Base-by-base conservation (phyloP, 768 basidiomycete species). In the Hypholoma sublateritium region DNA sequence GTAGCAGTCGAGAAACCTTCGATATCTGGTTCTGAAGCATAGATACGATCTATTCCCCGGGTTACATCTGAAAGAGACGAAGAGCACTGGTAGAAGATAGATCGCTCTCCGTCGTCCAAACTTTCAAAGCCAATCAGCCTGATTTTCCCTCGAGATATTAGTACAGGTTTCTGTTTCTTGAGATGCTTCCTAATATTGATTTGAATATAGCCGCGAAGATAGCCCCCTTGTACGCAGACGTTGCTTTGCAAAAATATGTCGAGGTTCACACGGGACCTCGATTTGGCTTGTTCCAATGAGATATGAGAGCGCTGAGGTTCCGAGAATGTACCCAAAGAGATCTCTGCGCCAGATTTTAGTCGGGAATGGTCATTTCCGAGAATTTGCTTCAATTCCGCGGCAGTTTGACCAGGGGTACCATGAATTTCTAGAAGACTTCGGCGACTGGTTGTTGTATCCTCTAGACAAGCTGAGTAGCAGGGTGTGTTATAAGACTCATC, bases 71-170 rank as follows among this genome's bases (percentile, higher is more conserved):
- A 74, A 13, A 92, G 72, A 22, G 76, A 70, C 8, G 79, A 74
- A 6, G 87, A 84, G 67, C 81, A 82, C 62, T 93, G 91, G 67
- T 90, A 95, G 71, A 97, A 96, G 12, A 88, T 86, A 67, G 90
- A 85, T 14, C 87, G 77, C n/a, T 80, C 77, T 22, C 80, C 77
- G 53, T 81, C 75, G 45, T 81, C 74, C 42, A 85, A 78, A 42
- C 83, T 85, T 73, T 96, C 95, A 67, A 93, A 94, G 4, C 95
- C 93, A 51, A 95, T 80, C 19, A 95, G 77, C 56, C 93, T 78
- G 32, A 95, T 70, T 74, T 93, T 95, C 4, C 86, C 91, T 36
- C 80, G 85, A 37, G 85, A 85, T 13, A 96, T 70, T 61, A 85
- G 74, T 3, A 93, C 67, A n/a, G 82, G 74, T 1, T 79, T 68